Evolutionary conservation across 768 basidiomycete genomes (phyloP).

Genomic region (Vishniacozyma victoriae): DNA sequence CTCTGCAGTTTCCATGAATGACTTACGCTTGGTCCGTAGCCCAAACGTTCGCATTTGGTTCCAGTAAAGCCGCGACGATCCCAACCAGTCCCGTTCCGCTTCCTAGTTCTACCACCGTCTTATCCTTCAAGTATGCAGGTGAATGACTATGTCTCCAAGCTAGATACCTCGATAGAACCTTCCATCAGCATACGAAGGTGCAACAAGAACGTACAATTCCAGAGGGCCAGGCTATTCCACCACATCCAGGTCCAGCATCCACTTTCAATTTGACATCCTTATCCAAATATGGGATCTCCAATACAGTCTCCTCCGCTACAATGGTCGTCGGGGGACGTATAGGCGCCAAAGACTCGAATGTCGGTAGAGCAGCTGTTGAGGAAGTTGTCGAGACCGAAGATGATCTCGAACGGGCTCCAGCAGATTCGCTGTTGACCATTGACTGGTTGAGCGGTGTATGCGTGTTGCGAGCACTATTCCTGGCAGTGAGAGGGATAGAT

Average conservation of each 20-base stretch:
- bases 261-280: constrained; percentile 53
- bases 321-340: constrained; percentile 35
- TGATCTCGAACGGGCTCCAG: too few species aligned
- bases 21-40: constrained; percentile 90
- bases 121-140: constrained; percentile 54
- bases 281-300: constrained; percentile 21
- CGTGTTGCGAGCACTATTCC: too few species aligned
- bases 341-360: constrained; percentile 31
- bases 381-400: constrained; percentile 22
- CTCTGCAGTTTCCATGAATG: not conserved
- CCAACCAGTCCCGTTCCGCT: constrained; percentile 93
- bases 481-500: too few species aligned
- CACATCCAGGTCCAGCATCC: constrained; percentile 81
- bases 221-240: constrained; percentile 87
- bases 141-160: constrained; percentile 49
- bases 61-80: constrained; percentile 66
- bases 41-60: constrained; percentile 56
- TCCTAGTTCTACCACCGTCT: constrained; percentile 72
- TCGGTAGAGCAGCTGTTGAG: constrained; percentile 23
- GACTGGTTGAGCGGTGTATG: too few species aligned
- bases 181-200: constrained; percentile 1
- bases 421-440: too few species aligned
- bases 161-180: constrained; percentile 78
- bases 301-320: constrained; percentile 24
- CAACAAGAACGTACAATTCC: constrained; percentile 58